Evolutionary conservation across 352 stramenopile genomes (phyloP), one percentile per base, ranked within the genome.

Genomic region (Globisporangium spiculum): DNA sequence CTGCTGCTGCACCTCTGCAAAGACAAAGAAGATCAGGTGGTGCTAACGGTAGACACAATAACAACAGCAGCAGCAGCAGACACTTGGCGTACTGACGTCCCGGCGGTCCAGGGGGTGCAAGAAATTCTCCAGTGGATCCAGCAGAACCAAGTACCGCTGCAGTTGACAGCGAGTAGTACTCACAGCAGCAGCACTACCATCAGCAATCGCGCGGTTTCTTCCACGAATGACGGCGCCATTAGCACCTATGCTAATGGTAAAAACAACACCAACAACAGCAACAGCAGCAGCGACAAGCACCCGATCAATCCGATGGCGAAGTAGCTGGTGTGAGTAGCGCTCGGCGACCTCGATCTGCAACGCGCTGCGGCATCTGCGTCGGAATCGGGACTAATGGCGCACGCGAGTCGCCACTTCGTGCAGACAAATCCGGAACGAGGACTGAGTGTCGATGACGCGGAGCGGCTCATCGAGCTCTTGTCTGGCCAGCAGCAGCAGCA

Each of bases 101-200:
- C 41, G 41, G 41, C 5, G 41, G 41, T 22, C 4, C 56, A 62
- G 22, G 20, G 32, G 8, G 30, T 62, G 12, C 24, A 7, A 18
- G 56, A 62, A 50, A 62, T 62, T 6, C 20, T n/a, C 30, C 18
- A 50, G 34, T 62, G 57, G 57, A 62, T 62, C 57, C 20, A 62
- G 57, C 8, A 50, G 57, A 50, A 62, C 52, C 57, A 62, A 62
- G 57, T 32, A 32, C 32, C 18, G 54, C 18, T 41, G 12, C 14
- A 41, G 16, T 50, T 16, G 41, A n/a, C 41, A 50, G 16, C 41
- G 18, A n/a, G 41, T 18, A 16, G 18, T 50, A 50, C 41, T 50
- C 16, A 55, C 48, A 55, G 48, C 48, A 55, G 48, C 48, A 55
- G 9, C 5, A 52, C 6, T 30, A 24, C 50, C 8, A 24, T 30